Evolutionary conservation across 805 yeast species (phyloP).

Genomic region (Kluyveromyces wickerhamii): DNA sequence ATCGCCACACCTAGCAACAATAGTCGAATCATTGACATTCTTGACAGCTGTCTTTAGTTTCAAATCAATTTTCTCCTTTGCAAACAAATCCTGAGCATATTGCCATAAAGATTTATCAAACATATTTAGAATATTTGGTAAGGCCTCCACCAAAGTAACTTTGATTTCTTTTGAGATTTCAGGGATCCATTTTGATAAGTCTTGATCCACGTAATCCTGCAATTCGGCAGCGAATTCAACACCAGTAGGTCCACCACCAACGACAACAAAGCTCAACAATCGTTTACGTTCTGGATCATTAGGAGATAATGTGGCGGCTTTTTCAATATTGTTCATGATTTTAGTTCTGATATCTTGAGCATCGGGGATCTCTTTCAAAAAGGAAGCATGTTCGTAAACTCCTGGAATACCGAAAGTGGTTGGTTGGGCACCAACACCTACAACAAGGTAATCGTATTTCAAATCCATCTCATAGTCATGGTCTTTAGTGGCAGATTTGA

Average conservation of each 20-base stretch:
- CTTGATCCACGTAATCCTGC: constrained; percentile 90
- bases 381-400: constrained; percentile 79
- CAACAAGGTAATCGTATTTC: constrained; percentile 73
- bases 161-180: constrained; percentile 72
- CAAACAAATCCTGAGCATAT: constrained; percentile 75
- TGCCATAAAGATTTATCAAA: constrained; percentile 61
- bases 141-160: constrained; percentile 82
- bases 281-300: constrained; percentile 72
- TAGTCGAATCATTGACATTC: constrained; percentile 63
- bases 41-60: constrained; percentile 83
- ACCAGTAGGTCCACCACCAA: constrained; percentile 99
- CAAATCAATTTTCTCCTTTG: constrained; percentile 59
- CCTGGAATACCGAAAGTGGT: constrained; percentile 95
- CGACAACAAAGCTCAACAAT: constrained; percentile 80
- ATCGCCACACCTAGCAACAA: constrained; percentile 60
- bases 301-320: constrained; percentile 72
- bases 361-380: constrained; percentile 84
- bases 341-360: constrained; percentile 76
- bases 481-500: constrained; percentile 48
- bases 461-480: constrained; percentile 39
- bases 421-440: constrained; percentile 93
- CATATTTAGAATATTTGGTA: constrained; percentile 78
- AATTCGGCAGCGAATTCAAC: constrained; percentile 96
- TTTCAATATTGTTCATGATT: constrained; percentile 81
- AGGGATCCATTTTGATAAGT: constrained; percentile 83